Base-by-base conservation (phyloP, 192 early-diverging fungal species). In the Umbelopsis isabellina region DNA sequence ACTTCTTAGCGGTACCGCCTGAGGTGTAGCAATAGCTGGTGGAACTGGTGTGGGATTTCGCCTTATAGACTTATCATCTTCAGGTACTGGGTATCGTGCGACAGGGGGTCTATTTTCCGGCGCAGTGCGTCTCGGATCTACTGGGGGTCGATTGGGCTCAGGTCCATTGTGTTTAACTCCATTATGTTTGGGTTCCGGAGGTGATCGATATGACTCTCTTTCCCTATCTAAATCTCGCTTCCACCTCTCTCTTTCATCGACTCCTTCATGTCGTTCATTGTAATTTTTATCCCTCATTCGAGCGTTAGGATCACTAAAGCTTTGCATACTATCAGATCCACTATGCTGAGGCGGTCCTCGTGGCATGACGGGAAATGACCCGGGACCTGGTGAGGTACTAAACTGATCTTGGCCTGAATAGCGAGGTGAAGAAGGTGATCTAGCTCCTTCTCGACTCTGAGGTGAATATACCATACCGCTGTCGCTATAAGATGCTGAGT, bases 371-470 rank as follows among this genome's bases (percentile, higher is more conserved):
- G 25, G 13, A 12, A 35, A 10, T 35, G 27, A 4, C 10, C 27
- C 55, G 5, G 55, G 30, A 11, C 33, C 25, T 2, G 51, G 51
- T 1, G 55, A 61, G 33, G 30, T 35, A 12, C 30, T 61, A 13
- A 16, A 61, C 3, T 61, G 55, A 4, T 61, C 55, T 12, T 61
- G 55, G 2, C 27, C 6, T 13, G 55, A 61, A 61, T 61, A 61
- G 1, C 55, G 55, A 15, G 55, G 55, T n/a, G 55, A 61, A 13
- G 55, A 61, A 18, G 55, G 55, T 16, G 55, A 61, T 61, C 55
- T 27, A 5, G 25, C 55, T 35, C 55, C 55, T 13, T 61, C 55
- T 61, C 55, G 55, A 4, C 27, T 11, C 2, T 61, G 55, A 35
- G 55, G 55, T 18, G 55, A 61, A 35, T 61, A 61, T 7, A 61